Evolutionary conservation across 805 yeast genomes (phyloP).

Genomic region (Millerozyma acaciae): DNA sequence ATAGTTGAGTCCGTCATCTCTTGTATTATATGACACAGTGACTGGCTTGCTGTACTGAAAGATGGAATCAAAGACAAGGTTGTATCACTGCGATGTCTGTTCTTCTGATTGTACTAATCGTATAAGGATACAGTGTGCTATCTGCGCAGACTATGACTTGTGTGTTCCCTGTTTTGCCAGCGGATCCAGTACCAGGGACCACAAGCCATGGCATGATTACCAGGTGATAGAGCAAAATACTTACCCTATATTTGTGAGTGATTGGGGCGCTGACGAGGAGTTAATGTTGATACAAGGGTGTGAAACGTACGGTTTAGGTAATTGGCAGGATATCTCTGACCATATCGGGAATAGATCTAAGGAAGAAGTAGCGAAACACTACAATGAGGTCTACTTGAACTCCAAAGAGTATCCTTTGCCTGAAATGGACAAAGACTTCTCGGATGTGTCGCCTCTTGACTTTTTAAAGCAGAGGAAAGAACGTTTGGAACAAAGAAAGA

Average conservation of each 20-base stretch:
- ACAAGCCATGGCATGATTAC: slow-evolving; percentile 93
- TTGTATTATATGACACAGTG: too few relatives aligned
- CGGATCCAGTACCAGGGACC: slow-evolving; percentile 77
- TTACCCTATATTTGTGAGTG: slow-evolving; percentile 82
- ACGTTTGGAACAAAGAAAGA: slow-evolving; percentile 69
- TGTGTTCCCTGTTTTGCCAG: slow-evolving; percentile 96
- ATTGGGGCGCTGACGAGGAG: slow-evolving; percentile 99
- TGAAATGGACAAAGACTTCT: slow-evolving; percentile 68
- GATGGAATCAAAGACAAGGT: slow-evolving; percentile 37
- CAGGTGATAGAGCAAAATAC: slow-evolving; percentile 90
- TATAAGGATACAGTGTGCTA: slow-evolving; percentile 87
- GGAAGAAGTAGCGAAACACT: slow-evolving; percentile 88
- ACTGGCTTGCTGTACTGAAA: too few relatives aligned
- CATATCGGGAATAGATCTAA: slow-evolving; percentile 89
- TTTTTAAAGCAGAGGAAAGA: slow-evolving; percentile 63
- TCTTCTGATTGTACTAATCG: slow-evolving; percentile 93
- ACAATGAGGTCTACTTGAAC: slow-evolving; percentile 64
- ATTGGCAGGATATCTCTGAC: slow-evolving; percentile 98
- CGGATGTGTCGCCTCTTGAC: slow-evolving; percentile 56
- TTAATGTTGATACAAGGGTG: slow-evolving; percentile 83
- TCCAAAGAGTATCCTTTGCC: slow-evolving; percentile 84
- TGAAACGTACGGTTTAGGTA: slow-evolving; percentile 87
- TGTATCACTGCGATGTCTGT: slow-evolving; percentile 91
- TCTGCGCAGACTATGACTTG: slow-evolving; percentile 89
- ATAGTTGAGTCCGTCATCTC: too few relatives aligned